These are phyloP conservation scores for Tricholoma hemisulphureum DNA, from an alignment of 768 basidiomycete species.

Conservation along the genomic window DNA sequence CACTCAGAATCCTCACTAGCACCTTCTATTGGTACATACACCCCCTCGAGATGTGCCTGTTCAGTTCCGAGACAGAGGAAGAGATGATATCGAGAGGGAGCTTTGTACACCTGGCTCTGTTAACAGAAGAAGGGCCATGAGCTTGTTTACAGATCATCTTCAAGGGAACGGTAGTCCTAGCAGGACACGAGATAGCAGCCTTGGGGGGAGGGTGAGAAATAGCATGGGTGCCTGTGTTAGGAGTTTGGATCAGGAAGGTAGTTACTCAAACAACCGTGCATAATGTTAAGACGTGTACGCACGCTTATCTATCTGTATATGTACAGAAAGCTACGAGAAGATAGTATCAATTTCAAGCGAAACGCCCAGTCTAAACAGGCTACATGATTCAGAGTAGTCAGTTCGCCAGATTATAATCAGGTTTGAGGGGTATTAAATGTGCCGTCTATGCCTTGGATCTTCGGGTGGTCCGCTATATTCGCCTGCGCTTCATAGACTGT, in stretches of 20 bases:
- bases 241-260: constrained; percentile 21
- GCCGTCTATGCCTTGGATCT: constrained; percentile 77
- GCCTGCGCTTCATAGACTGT: constrained; percentile 88
- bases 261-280: neutral
- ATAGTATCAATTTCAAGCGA: neutral
- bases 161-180: constrained; percentile 3
- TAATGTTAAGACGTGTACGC: neutral
- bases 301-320: neutral
- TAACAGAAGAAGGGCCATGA: constrained; percentile 38
- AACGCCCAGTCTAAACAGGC: neutral
- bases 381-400: neutral
- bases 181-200: constrained; percentile 23
- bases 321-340: neutral
- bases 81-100: constrained; percentile 38
- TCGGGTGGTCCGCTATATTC: constrained; percentile 84
- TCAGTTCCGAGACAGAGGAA: constrained; percentile 23
- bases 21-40: constrained; percentile 63
- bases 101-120: constrained; percentile 27
- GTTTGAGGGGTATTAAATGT: constrained; percentile 47
- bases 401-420: constrained; percentile 9
- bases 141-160: constrained; percentile 30
- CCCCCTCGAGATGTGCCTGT: constrained; percentile 52
- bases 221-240: constrained; percentile 17
- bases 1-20: constrained; percentile 33
- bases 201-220: constrained; percentile 21